phyloP scores from a whole-genome alignment of 2,329 filamentous ascomycete species.

The Cercospora nicotianae region DNA sequence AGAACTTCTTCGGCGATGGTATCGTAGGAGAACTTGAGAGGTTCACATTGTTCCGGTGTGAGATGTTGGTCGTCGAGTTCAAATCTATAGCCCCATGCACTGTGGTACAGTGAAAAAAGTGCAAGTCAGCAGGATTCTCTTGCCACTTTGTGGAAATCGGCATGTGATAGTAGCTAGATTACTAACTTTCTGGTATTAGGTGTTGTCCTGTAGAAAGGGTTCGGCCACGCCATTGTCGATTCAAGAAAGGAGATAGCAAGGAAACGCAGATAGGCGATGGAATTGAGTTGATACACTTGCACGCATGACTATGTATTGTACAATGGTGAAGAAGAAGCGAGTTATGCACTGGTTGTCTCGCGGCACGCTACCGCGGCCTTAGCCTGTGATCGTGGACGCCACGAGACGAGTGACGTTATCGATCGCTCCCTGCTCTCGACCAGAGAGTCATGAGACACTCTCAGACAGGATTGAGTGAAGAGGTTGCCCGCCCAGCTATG shows the following conservation, averaged over 20 bases:
- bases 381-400: constrained; percentile 8
- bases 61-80: constrained; percentile 67
- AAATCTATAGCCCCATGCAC: constrained; percentile 67
- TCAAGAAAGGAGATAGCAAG: not conserved
- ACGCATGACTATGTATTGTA: not conserved
- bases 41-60: constrained; percentile 58
- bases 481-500: not conserved
- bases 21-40: constrained; percentile 68
- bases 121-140: not conserved
- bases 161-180: not conserved
- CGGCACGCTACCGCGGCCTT: constrained; percentile 4
- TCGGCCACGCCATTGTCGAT: constrained; percentile 45
- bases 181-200: constrained; percentile 47
- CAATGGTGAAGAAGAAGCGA: not conserved
- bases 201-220: constrained; percentile 45
- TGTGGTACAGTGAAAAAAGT: constrained; percentile 28
- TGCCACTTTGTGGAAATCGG: too few species aligned
- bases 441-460: not conserved
- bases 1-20: constrained; percentile 66
- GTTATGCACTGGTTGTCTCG: not conserved
- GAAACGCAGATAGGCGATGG: not conserved
- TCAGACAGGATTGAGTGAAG: not conserved
- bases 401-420: constrained; percentile 12
- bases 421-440: not conserved
- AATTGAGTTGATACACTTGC: not conserved